phyloP scores from a whole-genome alignment of 208 protist species.

The Histomonas meleagridis region DNA sequence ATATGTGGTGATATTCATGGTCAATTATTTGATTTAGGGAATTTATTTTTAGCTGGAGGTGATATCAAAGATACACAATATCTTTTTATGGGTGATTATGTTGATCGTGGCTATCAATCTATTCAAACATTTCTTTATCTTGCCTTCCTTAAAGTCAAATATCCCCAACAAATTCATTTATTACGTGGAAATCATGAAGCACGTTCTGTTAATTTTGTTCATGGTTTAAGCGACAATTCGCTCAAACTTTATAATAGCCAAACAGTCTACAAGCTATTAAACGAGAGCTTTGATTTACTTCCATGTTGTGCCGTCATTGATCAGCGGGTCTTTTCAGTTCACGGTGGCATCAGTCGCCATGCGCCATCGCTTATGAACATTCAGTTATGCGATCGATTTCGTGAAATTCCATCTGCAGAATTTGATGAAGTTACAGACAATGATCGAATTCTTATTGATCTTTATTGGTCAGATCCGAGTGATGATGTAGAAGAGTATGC shows the following conservation, averaged over 20 bases:
- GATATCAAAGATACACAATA: not conserved
- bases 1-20: slow-evolving; percentile 53
- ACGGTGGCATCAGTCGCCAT: not conserved
- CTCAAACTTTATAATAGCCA: slow-evolving; percentile 66
- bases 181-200: slow-evolving; percentile 80
- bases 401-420: not conserved
- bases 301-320: slow-evolving; percentile 59
- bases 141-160: slow-evolving; percentile 41
- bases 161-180: slow-evolving; percentile 69
- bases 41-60: slow-evolving; percentile 39
- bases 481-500: slow-evolving; percentile 55
- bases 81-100: slow-evolving; percentile 24
- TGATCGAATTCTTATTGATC: slow-evolving; percentile 43
- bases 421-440: too few relatives aligned
- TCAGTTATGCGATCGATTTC: not conserved
- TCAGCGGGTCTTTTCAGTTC: slow-evolving; percentile 8
- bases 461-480: slow-evolving; percentile 52
- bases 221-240: slow-evolving; percentile 74
- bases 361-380: not conserved
- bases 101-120: not conserved
- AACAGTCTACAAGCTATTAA: slow-evolving; percentile 67
- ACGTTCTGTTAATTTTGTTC: slow-evolving; percentile 74
- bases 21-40: slow-evolving; percentile 48
- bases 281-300: slow-evolving; percentile 67
- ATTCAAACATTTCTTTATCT: not conserved